Evolutionary conservation across 495 filamentous ascomycete genomes (phyloP).

Genomic region (Penicillium cinerascens): DNA sequence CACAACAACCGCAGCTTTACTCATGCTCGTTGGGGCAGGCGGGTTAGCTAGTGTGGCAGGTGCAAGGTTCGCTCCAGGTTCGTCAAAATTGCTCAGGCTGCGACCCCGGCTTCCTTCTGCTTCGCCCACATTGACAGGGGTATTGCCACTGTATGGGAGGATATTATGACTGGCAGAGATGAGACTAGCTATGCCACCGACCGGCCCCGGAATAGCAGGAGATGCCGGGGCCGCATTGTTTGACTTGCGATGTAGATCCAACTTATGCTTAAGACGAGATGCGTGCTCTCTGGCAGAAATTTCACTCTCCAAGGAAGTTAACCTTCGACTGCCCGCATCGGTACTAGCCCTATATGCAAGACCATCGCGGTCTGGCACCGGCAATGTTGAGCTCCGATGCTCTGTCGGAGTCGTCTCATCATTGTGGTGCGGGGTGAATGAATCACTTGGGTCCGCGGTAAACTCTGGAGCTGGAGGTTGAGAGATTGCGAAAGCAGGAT

Average conservation of each 20-base stretch:
- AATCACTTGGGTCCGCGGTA: constrained; percentile 70
- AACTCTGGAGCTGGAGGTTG: constrained; percentile 86
- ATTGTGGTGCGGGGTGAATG: constrained; percentile 53
- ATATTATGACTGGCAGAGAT: constrained; percentile 81
- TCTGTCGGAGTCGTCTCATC: constrained; percentile 56
- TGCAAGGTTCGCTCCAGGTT: constrained; percentile 65
- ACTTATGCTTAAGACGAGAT: constrained; percentile 83
- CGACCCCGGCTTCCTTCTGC: constrained; percentile 29
- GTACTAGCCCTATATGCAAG: constrained; percentile 61
- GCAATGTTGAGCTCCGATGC: constrained; percentile 56
- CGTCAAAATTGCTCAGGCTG: constrained; percentile 31
- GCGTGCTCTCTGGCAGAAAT: constrained; percentile 69
- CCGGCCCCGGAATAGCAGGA: constrained; percentile 36
- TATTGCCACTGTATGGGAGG: constrained; percentile 56
- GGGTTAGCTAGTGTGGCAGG: constrained; percentile 80
- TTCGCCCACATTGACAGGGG: constrained; percentile 31
- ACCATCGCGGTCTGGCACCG: constrained; percentile 62
- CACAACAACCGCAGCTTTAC: constrained; percentile 78
- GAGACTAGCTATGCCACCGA: constrained; percentile 79
- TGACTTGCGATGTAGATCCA: constrained; percentile 83
- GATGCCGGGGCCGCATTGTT: constrained; percentile 46
- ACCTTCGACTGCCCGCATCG: constrained; percentile 57
- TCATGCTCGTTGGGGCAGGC: constrained; percentile 82
- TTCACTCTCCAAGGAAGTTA: constrained; percentile 47
- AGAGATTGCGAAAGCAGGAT: constrained; percentile 90